phyloP scores from a whole-genome alignment of 148 eudicot genomes.

The Chenopodium formosanum region DNA sequence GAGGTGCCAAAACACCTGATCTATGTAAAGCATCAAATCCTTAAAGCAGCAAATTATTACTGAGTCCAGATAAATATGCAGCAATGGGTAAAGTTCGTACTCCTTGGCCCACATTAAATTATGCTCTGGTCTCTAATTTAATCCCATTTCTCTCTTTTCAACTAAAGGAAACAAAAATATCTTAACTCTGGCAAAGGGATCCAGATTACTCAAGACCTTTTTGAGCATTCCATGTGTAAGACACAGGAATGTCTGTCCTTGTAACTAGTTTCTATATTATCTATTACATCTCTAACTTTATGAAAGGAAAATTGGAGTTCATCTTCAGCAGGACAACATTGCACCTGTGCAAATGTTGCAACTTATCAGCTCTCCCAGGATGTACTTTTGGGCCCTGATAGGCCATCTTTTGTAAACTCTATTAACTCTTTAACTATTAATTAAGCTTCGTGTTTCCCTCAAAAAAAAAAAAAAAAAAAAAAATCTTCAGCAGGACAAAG shows the following conservation, averaged over 20 bases:
- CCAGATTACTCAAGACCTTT: not conserved
- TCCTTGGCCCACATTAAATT: too few relatives aligned
- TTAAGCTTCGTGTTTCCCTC: too few relatives aligned
- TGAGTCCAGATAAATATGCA: not conserved
- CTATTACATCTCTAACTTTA: not conserved
- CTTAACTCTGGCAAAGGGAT: not conserved
- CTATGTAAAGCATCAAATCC: not conserved
- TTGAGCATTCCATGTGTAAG: not conserved
- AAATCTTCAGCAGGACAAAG: not conserved
- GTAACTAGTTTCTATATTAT: not conserved
- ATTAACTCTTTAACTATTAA: too few relatives aligned
- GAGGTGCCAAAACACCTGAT: not conserved
- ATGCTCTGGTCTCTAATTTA: too few relatives aligned
- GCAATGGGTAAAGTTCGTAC: not conserved
- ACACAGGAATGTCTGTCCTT: not conserved
- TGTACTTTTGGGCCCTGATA: too few relatives aligned
- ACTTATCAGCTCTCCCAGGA: too few relatives aligned
- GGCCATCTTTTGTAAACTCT: too few relatives aligned
- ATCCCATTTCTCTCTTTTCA: not conserved
- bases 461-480: too few relatives aligned
- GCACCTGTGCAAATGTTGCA: too few relatives aligned
- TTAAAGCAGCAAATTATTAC: not conserved
- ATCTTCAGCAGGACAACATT: not conserved
- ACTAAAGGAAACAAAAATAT: not conserved
- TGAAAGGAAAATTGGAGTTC: too few relatives aligned